Percentiles rank a stretch among this genome's conserved stretches.
phyloP scores from a whole-genome alignment of 352 stramenopile species.

The Sclerospora graminicola region DNA sequence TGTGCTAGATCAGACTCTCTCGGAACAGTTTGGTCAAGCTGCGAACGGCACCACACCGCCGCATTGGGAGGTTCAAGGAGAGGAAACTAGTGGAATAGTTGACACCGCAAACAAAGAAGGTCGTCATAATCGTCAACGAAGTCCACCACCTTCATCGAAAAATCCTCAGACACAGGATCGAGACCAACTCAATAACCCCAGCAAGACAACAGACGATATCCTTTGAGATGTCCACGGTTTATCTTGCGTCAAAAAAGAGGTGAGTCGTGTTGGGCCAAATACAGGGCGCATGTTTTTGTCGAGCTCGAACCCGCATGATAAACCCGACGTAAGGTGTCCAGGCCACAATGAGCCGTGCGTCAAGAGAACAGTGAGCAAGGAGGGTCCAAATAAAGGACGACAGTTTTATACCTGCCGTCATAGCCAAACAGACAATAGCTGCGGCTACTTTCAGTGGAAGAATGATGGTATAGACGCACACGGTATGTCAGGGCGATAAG shows the following conservation, averaged over 20 bases:
- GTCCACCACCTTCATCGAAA: slow-evolving; percentile 1
- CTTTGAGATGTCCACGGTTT: slow-evolving; percentile 40
- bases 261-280: slow-evolving; percentile 67
- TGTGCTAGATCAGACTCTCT: slow-evolving; percentile 87
- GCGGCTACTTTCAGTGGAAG: slow-evolving; percentile 72
- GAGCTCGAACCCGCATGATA: slow-evolving; percentile 15
- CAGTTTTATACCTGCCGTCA: slow-evolving; percentile 46
- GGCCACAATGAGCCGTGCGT: slow-evolving; percentile 56
- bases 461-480: slow-evolving; percentile 26
- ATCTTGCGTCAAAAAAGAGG: slow-evolving; percentile 38
- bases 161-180: background rate
- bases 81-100: too few species aligned
- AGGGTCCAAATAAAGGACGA: slow-evolving; percentile 57
- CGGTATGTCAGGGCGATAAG: background rate
- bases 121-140: slow-evolving; percentile 4
- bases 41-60: slow-evolving; percentile 14
- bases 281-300: slow-evolving; percentile 89
- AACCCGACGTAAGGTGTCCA: slow-evolving; percentile 24
- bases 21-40: slow-evolving; percentile 73
- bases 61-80: slow-evolving; percentile 4
- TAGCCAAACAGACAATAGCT: slow-evolving; percentile 47
- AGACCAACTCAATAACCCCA: slow-evolving; percentile 1
- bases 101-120: slow-evolving; percentile 2
- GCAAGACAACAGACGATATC: slow-evolving; percentile 12
- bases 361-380: slow-evolving; percentile 50